These are phyloP conservation scores for Candida montana DNA, from an alignment of 805 yeast genomes.

Conservation along the genomic window DNA sequence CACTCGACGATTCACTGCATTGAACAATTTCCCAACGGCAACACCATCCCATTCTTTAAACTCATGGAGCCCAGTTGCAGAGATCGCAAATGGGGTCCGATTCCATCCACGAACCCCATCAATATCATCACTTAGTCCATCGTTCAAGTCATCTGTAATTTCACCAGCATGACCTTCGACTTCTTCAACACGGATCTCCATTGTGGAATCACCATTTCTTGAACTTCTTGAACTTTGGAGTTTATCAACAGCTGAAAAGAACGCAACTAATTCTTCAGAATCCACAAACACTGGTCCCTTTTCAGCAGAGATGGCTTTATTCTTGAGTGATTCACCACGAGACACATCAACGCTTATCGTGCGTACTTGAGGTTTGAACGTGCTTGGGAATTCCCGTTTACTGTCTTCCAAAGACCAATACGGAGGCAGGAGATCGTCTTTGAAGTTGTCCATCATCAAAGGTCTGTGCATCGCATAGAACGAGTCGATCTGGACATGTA, in stretches of 20 bases:
- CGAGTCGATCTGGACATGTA: conserved; percentile 16
- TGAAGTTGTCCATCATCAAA: conserved; percentile 20
- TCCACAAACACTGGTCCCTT: no score
- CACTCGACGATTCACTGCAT: conserved; percentile 16
- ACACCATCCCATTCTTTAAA: conserved; percentile 26
- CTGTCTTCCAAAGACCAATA: neutral
- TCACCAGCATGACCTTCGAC: no score
- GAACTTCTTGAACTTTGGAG: no score
- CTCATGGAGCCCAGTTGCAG: conserved; percentile 5
- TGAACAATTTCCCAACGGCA: conserved; percentile 3
- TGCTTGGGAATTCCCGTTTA: neutral
- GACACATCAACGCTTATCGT: no score
- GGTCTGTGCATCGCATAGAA: conserved; percentile 23
- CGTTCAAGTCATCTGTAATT: neutral
- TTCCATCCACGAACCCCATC: conserved; percentile 5
- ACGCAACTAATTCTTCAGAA: no score
- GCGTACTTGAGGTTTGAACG: neutral
- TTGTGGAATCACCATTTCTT: no score
- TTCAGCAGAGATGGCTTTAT: neutral
- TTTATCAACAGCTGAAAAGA: no score
- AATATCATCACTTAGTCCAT: conserved; percentile 27
- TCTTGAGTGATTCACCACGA: neutral
- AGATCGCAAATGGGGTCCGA: conserved; percentile 5
- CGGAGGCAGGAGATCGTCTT: conserved; percentile 26
- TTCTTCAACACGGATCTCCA: no score